A percentile compares a stretch with the other conserved stretches of the same genome.
Conservation (phyloP, 2,329 filamentous ascomycete species). For the Helotiales sp. region DNA sequence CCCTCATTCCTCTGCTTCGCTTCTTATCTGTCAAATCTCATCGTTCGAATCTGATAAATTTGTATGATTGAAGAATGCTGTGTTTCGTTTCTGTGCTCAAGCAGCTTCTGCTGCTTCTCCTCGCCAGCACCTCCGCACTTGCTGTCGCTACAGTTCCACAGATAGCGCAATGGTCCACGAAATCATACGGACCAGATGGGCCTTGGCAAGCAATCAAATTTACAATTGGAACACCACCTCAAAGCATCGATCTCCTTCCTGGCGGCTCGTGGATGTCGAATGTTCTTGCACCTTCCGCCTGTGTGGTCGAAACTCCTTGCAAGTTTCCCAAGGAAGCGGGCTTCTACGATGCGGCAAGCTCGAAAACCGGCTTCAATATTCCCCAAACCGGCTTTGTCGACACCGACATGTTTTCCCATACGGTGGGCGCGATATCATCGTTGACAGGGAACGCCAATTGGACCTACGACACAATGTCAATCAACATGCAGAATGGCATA, state of each 20-base stretch:
- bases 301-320: neutral
- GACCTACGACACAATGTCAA: conserved; percentile 15
- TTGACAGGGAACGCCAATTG: conserved; percentile 12
- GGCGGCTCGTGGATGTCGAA: conserved; percentile 17
- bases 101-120: too few species aligned
- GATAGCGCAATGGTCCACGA: conserved; percentile 15
- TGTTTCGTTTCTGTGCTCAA: too few species aligned
- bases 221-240: conserved; percentile 13
- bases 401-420: neutral
- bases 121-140: too few species aligned
- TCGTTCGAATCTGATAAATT: too few species aligned
- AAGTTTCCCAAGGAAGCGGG: conserved; percentile 3
- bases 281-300: conserved; percentile 15
- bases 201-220: conserved; percentile 26
- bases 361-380: conserved; percentile 7
- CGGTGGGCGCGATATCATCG: neutral
- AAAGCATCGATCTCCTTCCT: conserved; percentile 18
- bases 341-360: conserved; percentile 10
- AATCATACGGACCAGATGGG: conserved; percentile 21
- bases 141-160: neutral
- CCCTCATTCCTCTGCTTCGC: too few species aligned
- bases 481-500: conserved; percentile 2
- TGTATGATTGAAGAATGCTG: too few species aligned
- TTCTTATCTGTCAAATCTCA: too few species aligned
- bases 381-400: neutral